Conservation (phyloP, 2,329 filamentous ascomycete genomes). For the Dendrostoma leiphaemia region DNA sequence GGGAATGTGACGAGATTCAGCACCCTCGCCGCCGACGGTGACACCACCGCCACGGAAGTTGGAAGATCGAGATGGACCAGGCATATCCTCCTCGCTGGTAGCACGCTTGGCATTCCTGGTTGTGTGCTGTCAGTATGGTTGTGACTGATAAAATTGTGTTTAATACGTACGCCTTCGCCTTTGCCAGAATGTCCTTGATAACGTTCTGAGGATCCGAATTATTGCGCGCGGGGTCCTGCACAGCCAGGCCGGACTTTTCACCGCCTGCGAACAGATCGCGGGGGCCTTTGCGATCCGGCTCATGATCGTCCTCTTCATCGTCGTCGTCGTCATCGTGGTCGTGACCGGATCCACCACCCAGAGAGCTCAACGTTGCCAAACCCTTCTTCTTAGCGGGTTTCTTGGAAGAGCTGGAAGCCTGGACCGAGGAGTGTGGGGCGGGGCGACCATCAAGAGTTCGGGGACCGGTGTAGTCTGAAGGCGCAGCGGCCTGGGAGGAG, state of each 20-base stretch:
- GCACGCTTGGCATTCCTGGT: constrained; percentile 57
- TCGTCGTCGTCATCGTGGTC: constrained; percentile 60
- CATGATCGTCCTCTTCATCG: constrained; percentile 53
- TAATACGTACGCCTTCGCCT: constrained; percentile 58
- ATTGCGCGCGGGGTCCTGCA: constrained; percentile 57
- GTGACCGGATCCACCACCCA: constrained; percentile 49
- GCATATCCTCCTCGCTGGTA: constrained; percentile 36
- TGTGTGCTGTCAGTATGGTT: constrained; percentile 14
- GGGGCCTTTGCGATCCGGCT: constrained; percentile 56
- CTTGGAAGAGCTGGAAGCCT: constrained; percentile 35
- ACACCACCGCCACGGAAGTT: constrained; percentile 68
- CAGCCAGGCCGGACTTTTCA: constrained; percentile 74
- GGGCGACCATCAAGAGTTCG: constrained; percentile 63
- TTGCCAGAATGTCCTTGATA: constrained; percentile 62
- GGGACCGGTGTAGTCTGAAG: constrained; percentile 55
- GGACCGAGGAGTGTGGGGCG: constrained; percentile 41
- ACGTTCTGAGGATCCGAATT: constrained; percentile 51
- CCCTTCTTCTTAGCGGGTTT: constrained; percentile 54
- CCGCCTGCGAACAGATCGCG: constrained; percentile 79
- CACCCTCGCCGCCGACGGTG: constrained; percentile 76
- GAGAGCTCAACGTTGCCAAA: constrained; percentile 58
- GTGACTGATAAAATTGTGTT: neutral
- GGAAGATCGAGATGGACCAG: constrained; percentile 45
- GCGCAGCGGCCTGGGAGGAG: constrained; percentile 23
- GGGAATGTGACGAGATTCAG: constrained; percentile 66